A percentile compares a stretch with the other conserved stretches of the same genome.
Evolutionary conservation across 2,329 filamentous ascomycete genomes (phyloP).

Genomic region (Aspergillus luchuensis): DNA sequence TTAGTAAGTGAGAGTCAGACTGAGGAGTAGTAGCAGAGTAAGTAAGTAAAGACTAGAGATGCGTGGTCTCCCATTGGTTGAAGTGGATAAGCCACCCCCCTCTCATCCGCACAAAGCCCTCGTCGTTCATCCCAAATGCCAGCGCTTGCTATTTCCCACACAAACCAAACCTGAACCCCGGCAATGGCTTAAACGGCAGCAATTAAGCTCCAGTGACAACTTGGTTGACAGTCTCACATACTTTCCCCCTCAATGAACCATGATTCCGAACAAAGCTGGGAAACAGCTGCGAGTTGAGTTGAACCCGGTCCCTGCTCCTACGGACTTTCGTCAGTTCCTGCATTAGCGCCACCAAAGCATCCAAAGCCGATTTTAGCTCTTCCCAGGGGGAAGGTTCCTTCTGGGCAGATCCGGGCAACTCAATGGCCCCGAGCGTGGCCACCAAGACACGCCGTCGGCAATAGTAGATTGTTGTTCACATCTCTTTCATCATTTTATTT

Average conservation of each 20-base stretch:
- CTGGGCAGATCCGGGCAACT: constrained; percentile 1
- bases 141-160: background rate
- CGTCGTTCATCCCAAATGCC: background rate
- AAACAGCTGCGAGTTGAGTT: constrained; percentile 10
- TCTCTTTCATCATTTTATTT: background rate
- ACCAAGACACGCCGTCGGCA: background rate
- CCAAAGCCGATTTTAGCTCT: constrained; percentile 18
- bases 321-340: constrained; percentile 37
- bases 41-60: no score
- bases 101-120: background rate
- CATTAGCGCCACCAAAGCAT: constrained; percentile 35
- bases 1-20: no score
- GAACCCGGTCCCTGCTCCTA: constrained; percentile 8
- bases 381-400: constrained; percentile 11
- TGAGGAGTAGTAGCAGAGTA: no score
- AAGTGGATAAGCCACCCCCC: background rate
- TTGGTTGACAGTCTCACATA: constrained; percentile 8
- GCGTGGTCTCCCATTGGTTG: background rate
- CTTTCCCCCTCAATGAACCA: constrained; percentile 1
- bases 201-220: constrained; percentile 9
- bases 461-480: background rate
- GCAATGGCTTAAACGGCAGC: background rate
- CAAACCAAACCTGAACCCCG: background rate
- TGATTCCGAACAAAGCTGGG: constrained; percentile 18
- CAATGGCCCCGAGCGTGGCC: background rate